Evolutionary conservation across 2,329 filamentous ascomycete genomes (phyloP).

Genomic region (Neopestalotiopsis rosae): DNA sequence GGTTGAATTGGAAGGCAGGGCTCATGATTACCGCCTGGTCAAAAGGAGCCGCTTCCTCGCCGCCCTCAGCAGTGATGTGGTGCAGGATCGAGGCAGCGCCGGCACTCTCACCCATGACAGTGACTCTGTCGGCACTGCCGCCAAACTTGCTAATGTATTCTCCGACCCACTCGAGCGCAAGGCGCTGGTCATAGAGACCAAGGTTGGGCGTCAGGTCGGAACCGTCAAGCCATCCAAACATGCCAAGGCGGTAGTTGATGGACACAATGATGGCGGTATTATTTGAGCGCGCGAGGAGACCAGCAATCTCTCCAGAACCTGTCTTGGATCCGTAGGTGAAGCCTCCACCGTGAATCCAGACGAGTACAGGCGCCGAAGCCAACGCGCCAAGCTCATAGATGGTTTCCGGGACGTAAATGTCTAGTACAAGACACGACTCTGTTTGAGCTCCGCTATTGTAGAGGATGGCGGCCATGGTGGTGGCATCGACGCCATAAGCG

Average conservation of each 20-base stretch:
- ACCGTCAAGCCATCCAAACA: conserved; percentile 32
- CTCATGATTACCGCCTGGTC: conserved; percentile 28
- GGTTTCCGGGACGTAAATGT: conserved; percentile 26
- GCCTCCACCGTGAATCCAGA: conserved; percentile 34
- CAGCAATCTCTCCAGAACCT: conserved; percentile 24
- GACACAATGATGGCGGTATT: conserved; percentile 27
- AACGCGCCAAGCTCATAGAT: conserved; percentile 21
- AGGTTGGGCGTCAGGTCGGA: conserved; percentile 45
- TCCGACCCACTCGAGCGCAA: conserved; percentile 54
- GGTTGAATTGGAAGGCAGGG: conserved; percentile 31
- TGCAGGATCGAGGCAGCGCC: conserved; percentile 54
- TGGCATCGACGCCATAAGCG: conserved; percentile 13
- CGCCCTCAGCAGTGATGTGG: conserved; percentile 51
- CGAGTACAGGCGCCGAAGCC: conserved; percentile 27
- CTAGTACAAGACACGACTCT: conserved; percentile 29
- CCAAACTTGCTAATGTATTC: conserved; percentile 54
- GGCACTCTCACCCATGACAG: conserved; percentile 56
- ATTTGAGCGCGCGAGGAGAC: conserved; percentile 26
- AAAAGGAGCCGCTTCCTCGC: conserved; percentile 31
- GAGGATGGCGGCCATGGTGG: conserved; percentile 13
- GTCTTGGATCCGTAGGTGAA: conserved; percentile 31
- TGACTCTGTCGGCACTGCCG: conserved; percentile 35
- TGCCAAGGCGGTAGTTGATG: conserved; percentile 32
- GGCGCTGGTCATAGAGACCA: conserved; percentile 53
- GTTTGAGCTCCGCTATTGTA: conserved; percentile 27